A percentile compares a stretch with the other conserved stretches of the same genome.
Evolutionary conservation across 805 yeast species (phyloP).

Genomic region (Candida wancherniae): DNA sequence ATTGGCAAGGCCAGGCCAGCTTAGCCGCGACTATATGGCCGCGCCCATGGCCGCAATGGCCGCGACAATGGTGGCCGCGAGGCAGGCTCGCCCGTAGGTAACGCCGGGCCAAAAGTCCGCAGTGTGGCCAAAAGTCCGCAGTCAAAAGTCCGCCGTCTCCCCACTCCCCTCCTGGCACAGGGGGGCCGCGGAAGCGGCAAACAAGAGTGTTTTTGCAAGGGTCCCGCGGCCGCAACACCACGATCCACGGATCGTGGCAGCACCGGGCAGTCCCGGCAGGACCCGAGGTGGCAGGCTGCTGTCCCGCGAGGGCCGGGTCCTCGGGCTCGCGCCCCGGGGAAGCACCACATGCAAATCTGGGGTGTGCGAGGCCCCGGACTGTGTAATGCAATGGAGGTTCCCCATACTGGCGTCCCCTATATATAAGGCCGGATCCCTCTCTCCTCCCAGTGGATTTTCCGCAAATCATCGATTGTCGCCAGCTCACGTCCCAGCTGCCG

Average conservation of each 20-base stretch:
- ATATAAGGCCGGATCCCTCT: slow-evolving; percentile 7
- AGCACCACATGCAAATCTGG: slow-evolving; percentile 16
- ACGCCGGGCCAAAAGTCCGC: too few species aligned
- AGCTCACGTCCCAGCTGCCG: slow-evolving; percentile 2
- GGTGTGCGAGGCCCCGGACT: slow-evolving; percentile 5
- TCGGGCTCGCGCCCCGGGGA: slow-evolving; percentile 3
- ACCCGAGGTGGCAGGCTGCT: too few species aligned
- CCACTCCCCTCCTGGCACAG: background rate
- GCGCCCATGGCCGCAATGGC: too few species aligned
- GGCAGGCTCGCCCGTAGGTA: too few species aligned
- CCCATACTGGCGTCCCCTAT: slow-evolving; percentile 9
- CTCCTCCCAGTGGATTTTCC: background rate
- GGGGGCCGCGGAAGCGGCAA: background rate
- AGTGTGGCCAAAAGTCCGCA: too few species aligned
- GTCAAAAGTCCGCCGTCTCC: background rate
- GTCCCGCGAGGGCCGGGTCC: slow-evolving; percentile 2
- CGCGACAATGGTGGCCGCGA: too few species aligned
- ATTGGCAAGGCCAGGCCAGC: too few species aligned
- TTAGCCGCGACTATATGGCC: too few species aligned
- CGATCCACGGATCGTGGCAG: too few species aligned
- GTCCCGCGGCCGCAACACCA: background rate
- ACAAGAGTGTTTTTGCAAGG: too few species aligned
- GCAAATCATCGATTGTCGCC: too few species aligned
- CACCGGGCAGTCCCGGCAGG: too few species aligned
- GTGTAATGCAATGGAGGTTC: slow-evolving; percentile 1